phyloP scores from a whole-genome alignment of 805 yeast genomes.

The Zygotorulaspora florentina region DNA sequence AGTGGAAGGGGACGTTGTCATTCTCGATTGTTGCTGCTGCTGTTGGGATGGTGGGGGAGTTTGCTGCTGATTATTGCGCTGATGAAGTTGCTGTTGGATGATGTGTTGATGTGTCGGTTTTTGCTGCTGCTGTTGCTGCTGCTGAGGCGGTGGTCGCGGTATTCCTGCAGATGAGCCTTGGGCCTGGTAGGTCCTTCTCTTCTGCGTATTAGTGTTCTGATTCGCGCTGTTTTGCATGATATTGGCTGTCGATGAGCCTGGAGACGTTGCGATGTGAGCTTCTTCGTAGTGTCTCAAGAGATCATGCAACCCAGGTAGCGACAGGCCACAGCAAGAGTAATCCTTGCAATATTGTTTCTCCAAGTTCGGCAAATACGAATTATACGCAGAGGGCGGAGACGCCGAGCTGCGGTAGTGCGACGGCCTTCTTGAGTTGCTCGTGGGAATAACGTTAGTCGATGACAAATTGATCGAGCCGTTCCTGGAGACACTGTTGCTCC shows the following conservation, averaged over 20 bases:
- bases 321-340: slow-evolving; percentile 92
- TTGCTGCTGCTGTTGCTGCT: slow-evolving; percentile 15
- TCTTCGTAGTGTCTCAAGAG: slow-evolving; percentile 92
- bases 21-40: slow-evolving; percentile 13
- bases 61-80: slow-evolving; percentile 8
- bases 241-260: slow-evolving; percentile 34
- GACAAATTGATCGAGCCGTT: slow-evolving; percentile 11
- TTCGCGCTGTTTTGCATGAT: slow-evolving; percentile 8
- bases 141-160: slow-evolving; percentile 8
- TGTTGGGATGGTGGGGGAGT: slow-evolving; percentile 6
- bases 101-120: slow-evolving; percentile 13
- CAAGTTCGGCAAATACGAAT: slow-evolving; percentile 83
- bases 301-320: slow-evolving; percentile 90
- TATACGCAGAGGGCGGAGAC: slow-evolving; percentile 60
- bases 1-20: slow-evolving; percentile 9
- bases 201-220: slow-evolving; percentile 5
- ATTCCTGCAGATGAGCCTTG: not conserved
- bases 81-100: slow-evolving; percentile 19
- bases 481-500: slow-evolving; percentile 11
- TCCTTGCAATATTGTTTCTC: slow-evolving; percentile 97
- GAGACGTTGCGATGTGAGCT: slow-evolving; percentile 72
- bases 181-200: slow-evolving; percentile 12
- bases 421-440: slow-evolving; percentile 11
- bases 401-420: slow-evolving; percentile 11
- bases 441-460: slow-evolving; percentile 5